These are phyloP conservation scores for Auriscalpium vulgare DNA, from an alignment of 768 basidiomycete species.

Conservation along the genomic window DNA sequence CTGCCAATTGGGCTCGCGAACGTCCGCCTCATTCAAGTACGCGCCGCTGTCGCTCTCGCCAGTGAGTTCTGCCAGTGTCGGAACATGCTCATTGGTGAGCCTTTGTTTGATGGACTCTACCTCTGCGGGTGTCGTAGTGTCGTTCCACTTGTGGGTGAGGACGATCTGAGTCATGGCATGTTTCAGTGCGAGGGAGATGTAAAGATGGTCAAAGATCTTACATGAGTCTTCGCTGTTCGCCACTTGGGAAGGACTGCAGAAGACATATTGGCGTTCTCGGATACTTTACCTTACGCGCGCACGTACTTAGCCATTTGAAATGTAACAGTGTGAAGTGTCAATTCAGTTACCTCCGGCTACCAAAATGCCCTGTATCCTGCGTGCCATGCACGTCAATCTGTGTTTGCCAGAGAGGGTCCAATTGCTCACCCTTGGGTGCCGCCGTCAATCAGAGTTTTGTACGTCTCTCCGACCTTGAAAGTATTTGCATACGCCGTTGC, in stretches of 20 bases:
- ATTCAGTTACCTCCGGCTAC: no score
- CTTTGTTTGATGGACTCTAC: background rate
- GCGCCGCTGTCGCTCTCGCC: conserved; percentile 1
- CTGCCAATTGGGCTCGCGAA: conserved; percentile 13
- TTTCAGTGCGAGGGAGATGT: background rate
- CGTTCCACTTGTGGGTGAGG: background rate
- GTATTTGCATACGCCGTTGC: background rate
- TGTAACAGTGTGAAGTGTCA: no score
- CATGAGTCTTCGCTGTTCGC: conserved; percentile 31
- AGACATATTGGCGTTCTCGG: conserved; percentile 26
- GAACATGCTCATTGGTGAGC: background rate
- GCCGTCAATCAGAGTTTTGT: no score
- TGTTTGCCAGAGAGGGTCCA: no score
- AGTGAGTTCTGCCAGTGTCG: conserved; percentile 1
- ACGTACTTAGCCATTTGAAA: background rate
- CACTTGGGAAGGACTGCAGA: conserved; percentile 29
- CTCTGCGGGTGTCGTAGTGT: background rate
- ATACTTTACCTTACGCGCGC: conserved; percentile 14
- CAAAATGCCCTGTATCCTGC: no score
- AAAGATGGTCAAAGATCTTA: conserved; percentile 8
- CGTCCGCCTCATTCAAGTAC: conserved; percentile 13
- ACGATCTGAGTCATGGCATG: background rate
- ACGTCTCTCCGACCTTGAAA: no score
- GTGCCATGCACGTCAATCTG: no score
- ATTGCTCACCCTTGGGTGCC: no score